Percentiles rank a stretch among this genome's conserved stretches.
Conservation (phyloP, 2,329 filamentous ascomycete genomes). For the Phoma sp. region DNA sequence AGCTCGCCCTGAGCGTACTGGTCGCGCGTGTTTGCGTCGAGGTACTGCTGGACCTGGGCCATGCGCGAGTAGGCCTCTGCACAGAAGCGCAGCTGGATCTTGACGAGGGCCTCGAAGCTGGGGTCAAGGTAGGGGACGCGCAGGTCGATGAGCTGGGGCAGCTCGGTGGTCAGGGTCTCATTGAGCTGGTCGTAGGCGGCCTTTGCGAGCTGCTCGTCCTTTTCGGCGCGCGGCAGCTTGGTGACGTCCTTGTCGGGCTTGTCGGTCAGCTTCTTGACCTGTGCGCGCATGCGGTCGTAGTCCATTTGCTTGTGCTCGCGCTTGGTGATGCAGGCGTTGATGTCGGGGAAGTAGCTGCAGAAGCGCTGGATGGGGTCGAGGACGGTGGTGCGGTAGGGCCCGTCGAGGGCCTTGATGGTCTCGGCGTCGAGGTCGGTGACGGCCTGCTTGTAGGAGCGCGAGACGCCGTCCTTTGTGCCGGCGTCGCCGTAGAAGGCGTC, state of each 20-base stretch:
- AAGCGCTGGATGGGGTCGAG: slow-evolving; percentile 95
- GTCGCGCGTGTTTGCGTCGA: slow-evolving; percentile 93
- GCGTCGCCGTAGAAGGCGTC: slow-evolving; percentile 98
- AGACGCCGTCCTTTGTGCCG: slow-evolving; percentile 92
- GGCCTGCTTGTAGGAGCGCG: slow-evolving; percentile 95
- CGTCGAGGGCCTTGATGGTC: slow-evolving; percentile 97
- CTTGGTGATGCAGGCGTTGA: slow-evolving; percentile 99
- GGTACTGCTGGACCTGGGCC: slow-evolving; percentile 98
- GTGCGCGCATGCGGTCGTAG: slow-evolving; percentile 93
- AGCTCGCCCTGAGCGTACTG: slow-evolving; percentile 94
- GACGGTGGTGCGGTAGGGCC: slow-evolving; percentile 92
- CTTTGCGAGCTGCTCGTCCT: slow-evolving; percentile 94
- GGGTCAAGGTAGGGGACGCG: slow-evolving; percentile 97
- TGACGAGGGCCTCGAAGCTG: slow-evolving; percentile 95
- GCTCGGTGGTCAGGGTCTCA: slow-evolving; percentile 89
- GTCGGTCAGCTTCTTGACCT: slow-evolving; percentile 95
- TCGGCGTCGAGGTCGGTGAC: slow-evolving; percentile 97
- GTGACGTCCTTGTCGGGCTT: slow-evolving; percentile 99
- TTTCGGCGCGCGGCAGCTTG: slow-evolving; percentile 93
- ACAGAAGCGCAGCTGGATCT: slow-evolving; percentile 97
- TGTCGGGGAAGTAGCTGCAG: slow-evolving; percentile 97
- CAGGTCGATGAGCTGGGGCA: slow-evolving; percentile 95
- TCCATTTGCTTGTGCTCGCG: slow-evolving; percentile 97
- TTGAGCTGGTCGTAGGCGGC: slow-evolving; percentile 95
- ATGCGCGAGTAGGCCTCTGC: slow-evolving; percentile 97